phyloP scores from a whole-genome alignment of 2,329 filamentous ascomycete genomes.

The Penicillium concentricum region DNA sequence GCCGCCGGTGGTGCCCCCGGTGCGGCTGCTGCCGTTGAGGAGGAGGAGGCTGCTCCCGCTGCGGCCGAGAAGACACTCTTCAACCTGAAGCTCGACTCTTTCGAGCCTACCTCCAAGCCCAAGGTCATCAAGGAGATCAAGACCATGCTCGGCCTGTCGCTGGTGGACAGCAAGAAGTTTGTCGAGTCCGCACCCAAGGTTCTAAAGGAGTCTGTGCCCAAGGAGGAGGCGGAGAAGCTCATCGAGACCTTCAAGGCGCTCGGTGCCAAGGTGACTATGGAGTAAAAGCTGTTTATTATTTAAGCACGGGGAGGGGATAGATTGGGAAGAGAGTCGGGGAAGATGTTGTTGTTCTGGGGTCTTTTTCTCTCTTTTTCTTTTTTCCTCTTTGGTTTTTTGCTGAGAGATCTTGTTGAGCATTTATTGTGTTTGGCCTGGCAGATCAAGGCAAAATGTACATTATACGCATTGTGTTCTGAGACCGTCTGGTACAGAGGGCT shows the following conservation, averaged over 20 bases:
- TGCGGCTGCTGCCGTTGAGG: constrained; percentile 65
- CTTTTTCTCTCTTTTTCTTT: constrained; percentile 10
- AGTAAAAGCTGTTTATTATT: constrained; percentile 56
- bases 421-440: constrained; percentile 21
- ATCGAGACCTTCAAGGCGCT: constrained; percentile 90
- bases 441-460: constrained; percentile 40
- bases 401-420: constrained; percentile 18
- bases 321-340: constrained; percentile 7
- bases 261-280: constrained; percentile 85
- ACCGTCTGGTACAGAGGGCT: constrained; percentile 24
- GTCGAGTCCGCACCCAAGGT: constrained; percentile 97
- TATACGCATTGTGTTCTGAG: constrained; percentile 32
- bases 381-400: constrained; percentile 18
- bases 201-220: constrained; percentile 98
- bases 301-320: constrained; percentile 8
- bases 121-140: constrained; percentile 99
- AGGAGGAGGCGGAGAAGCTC: constrained; percentile 99
- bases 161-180: constrained; percentile 99
- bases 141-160: constrained; percentile 84
- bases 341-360: not conserved
- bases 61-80: constrained; percentile 95
- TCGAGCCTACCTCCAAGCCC: constrained; percentile 86
- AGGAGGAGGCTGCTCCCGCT: constrained; percentile 84
- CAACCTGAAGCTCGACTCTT: constrained; percentile 88
- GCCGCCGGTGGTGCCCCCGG: constrained; percentile 61